phyloP scores from a whole-genome alignment of 768 basidiomycete species.

The Russula brevipes region DNA sequence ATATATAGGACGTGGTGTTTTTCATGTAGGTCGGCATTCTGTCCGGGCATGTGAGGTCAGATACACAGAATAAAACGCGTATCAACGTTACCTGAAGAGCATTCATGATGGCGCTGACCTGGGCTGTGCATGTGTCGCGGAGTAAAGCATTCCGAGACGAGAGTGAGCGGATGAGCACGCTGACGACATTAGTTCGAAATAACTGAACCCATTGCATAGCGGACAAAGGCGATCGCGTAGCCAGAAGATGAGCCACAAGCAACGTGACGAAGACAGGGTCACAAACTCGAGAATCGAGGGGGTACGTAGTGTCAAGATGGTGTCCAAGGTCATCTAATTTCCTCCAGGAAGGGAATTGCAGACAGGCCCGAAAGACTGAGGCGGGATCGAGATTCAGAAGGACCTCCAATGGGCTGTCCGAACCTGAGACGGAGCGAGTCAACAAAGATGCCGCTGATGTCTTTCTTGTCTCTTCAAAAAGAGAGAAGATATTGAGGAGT shows the following conservation, averaged over 20 bases:
- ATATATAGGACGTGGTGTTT: conserved; percentile 67
- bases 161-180: conserved; percentile 65
- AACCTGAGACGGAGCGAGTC: conserved; percentile 42
- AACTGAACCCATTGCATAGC: conserved; percentile 81
- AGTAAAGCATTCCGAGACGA: conserved; percentile 59
- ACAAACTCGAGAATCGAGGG: conserved; percentile 48
- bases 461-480: conserved; percentile 71
- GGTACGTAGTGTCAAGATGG: conserved; percentile 23
- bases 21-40: conserved; percentile 71
- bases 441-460: conserved; percentile 61
- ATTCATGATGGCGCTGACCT: conserved; percentile 57
- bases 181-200: conserved; percentile 73
- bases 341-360: conserved; percentile 66
- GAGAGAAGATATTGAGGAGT: conserved; percentile 67
- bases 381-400: conserved; percentile 65
- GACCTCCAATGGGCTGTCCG: conserved; percentile 53
- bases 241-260: conserved; percentile 62
- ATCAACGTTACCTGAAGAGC: conserved; percentile 52
- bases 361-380: conserved; percentile 63
- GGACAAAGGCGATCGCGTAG: conserved; percentile 50
- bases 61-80: not conserved
- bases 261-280: conserved; percentile 76
- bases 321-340: conserved; percentile 38
- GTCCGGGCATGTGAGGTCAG: conserved; percentile 24
- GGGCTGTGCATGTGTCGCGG: conserved; percentile 55